These are phyloP conservation scores for Kodamaea kaohsiungensis DNA, from an alignment of 805 yeast species.

Conservation along the genomic window DNA sequence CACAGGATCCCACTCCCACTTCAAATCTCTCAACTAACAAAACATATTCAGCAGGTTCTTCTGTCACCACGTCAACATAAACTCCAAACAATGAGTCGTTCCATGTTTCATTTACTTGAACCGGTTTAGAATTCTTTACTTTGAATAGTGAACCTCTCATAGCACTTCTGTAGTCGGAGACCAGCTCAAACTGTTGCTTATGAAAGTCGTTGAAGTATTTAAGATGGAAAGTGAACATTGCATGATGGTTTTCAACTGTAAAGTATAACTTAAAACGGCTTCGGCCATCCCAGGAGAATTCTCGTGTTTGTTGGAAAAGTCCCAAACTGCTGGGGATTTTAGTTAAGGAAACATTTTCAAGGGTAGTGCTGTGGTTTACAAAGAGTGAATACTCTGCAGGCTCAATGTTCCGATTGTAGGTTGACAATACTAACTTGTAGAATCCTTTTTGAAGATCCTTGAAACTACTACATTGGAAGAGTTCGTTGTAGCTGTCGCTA, in stretches of 20 bases:
- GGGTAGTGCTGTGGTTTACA: conserved; percentile 21
- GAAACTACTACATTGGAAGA: conserved; percentile 28
- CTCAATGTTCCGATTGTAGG: conserved; percentile 34
- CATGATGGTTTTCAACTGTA: conserved; percentile 18
- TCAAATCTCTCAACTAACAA: conserved; percentile 53
- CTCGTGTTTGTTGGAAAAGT: conserved; percentile 25
- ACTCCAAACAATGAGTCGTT: conserved; percentile 46
- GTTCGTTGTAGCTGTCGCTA: conserved; percentile 35
- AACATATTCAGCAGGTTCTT: conserved; percentile 32
- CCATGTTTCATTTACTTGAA: conserved; percentile 40
- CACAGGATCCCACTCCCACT: conserved; percentile 40
- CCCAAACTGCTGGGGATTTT: conserved; percentile 34
- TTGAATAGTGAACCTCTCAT: conserved; percentile 47
- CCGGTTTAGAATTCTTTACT: conserved; percentile 24
- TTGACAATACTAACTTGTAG: conserved; percentile 50
- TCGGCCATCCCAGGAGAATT: conserved; percentile 40
- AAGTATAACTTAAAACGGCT: conserved; percentile 41
- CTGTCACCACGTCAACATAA: conserved; percentile 33
- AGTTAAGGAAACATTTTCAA: conserved; percentile 10
- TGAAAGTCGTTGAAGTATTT: conserved; percentile 18
- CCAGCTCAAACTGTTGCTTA: conserved; percentile 6
- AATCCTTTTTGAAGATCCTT: conserved; percentile 25
- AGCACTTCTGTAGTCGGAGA: conserved; percentile 44
- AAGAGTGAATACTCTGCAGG: conserved; percentile 32
- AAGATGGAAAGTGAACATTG: conserved; percentile 27